Percentiles rank a stretch among this genome's conserved stretches.
These are phyloP conservation scores for Jimgerdemannia flammicorona DNA, from an alignment of 192 early-diverging fungal species.

Conservation along the genomic window DNA sequence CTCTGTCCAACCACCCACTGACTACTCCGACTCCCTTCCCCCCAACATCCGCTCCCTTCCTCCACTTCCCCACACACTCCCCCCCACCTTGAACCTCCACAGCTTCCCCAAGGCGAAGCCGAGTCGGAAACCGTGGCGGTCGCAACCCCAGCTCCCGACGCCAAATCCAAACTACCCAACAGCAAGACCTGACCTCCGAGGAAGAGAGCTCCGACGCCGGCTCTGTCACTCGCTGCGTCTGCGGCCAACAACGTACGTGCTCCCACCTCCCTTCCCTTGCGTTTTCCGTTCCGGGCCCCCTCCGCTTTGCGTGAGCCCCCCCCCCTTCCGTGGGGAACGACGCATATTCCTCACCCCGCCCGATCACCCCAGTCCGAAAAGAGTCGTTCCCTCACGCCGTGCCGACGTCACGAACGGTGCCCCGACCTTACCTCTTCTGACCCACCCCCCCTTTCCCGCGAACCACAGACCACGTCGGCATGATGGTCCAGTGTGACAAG, in stretches of 20 bases:
- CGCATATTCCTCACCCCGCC: no score
- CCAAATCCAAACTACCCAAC: background rate
- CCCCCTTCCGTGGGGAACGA: background rate
- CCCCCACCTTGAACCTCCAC: no score
- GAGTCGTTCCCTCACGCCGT: no score
- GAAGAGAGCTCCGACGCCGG: conserved; percentile 44
- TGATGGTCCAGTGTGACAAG: conserved; percentile 93
- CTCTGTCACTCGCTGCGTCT: conserved; percentile 49
- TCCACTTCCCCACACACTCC: no score
- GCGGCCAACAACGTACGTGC: conserved; percentile 47
- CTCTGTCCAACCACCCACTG: no score
- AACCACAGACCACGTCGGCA: conserved; percentile 49
- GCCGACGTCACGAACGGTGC: background rate
- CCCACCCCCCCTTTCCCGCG: background rate
- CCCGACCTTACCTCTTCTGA: background rate
- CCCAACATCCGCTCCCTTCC: no score
- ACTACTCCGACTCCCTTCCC: no score
- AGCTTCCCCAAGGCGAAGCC: conserved; percentile 6
- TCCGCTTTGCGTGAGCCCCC: no score
- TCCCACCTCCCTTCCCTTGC: background rate
- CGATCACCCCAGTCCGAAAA: no score
- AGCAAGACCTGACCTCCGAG: conserved; percentile 22
- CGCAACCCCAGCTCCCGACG: background rate
- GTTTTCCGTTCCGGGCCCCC: no score
- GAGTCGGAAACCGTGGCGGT: conserved; percentile 8